Base-by-base conservation (phyloP, 768 basidiomycete genomes). In the Favolaschia claudopus region DNA sequence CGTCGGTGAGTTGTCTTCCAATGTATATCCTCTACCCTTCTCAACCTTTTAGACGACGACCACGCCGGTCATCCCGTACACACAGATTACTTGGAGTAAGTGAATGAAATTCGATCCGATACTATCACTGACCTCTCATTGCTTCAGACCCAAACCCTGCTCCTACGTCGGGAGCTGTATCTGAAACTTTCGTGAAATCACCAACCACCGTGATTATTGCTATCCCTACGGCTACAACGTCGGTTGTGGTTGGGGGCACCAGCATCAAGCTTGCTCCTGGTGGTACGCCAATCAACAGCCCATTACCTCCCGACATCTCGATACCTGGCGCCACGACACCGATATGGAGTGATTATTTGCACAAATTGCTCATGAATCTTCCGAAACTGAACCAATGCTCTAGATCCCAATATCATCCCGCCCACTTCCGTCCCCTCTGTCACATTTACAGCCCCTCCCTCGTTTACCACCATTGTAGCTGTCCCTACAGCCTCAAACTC, bases 141-240 rank as follows among this genome's bases (percentile, higher is more conserved):
- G n/a, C n/a, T 20, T 6, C 27, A 59, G 57, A 59, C 34, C 58
- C 58, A n/a, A 59, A 59, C 45, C 58, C 58, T 2, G 20, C 34
- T n/a, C 58, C 58, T 14, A 12, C 39, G 6, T 27, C 58, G 6
- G 43, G 43, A 7, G 58, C 58, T 15, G 33, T 9, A 5, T 27
- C 50, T 8, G 58, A 59, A 31, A 59, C 58, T 15, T 59, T 59
- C 32, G 32, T 59, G 12, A 44, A 43, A 8, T 33, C 48, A 12
- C 39, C 27, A 9, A 59, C 58, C 9, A 59, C 58, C 4, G 43
- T 43, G 1, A 39, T 29, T 8, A 33, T 56, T 29, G 33, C 55
- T 0, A 39, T 56, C n/a, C 55, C 55, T 2, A 37, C 38, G 10
- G 50, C 43, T 10, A 51, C 50, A 3, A 59, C 29, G 31, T 53